Conservation (phyloP, 148 eudicot species). For the Pharnaceum exiguum region DNA sequence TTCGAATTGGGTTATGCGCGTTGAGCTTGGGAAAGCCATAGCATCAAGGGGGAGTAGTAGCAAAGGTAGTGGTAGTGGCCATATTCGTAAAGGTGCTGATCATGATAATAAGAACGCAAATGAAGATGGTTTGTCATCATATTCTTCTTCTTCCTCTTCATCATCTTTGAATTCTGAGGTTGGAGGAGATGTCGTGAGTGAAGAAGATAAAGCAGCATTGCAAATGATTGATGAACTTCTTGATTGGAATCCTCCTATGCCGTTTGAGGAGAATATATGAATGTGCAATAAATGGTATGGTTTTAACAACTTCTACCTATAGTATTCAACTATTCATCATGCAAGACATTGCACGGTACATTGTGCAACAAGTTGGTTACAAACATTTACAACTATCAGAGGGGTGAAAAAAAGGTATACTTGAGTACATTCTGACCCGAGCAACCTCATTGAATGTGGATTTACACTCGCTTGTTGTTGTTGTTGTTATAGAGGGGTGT, state of each 20-base stretch:
- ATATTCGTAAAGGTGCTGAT: background rate
- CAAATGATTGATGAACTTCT: slow-evolving; percentile 90
- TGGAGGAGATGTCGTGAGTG: slow-evolving; percentile 32
- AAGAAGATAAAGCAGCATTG: slow-evolving; percentile 64
- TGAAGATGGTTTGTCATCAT: background rate
- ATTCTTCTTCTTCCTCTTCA: slow-evolving; percentile 4
- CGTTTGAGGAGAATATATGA: too few species aligned
- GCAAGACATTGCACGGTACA: too few species aligned
- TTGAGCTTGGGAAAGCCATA: slow-evolving; percentile 45
- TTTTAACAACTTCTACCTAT: too few species aligned
- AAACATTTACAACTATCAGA: too few species aligned
- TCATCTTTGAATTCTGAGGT: slow-evolving; percentile 5
- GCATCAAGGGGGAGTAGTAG: background rate
- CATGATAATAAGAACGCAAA: background rate
- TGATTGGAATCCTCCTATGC: slow-evolving; percentile 42
- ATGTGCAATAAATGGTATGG: too few species aligned
- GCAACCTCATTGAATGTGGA: too few species aligned
- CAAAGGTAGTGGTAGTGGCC: background rate
- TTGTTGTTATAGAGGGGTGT: too few species aligned
- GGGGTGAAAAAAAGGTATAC: too few species aligned
- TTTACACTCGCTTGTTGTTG: too few species aligned
- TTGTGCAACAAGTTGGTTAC: too few species aligned
- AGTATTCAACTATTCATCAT: too few species aligned
- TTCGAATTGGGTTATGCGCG: slow-evolving; percentile 75
- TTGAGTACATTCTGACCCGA: too few species aligned